Percentiles rank a stretch among this genome's conserved stretches.
Conservation (phyloP, 345 rosid genomes). For the Murraya paniculata region DNA sequence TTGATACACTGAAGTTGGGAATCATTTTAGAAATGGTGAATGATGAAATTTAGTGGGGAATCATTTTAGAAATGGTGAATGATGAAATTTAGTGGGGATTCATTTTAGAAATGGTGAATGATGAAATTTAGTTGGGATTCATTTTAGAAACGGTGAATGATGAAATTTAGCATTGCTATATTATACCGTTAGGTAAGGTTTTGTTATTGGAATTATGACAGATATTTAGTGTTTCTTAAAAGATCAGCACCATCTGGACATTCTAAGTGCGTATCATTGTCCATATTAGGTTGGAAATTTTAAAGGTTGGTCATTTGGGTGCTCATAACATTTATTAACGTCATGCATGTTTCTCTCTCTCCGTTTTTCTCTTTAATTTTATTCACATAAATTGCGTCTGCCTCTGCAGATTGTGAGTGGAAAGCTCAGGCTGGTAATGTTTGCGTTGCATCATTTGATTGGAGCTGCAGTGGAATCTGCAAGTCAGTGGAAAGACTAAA, state of each 20-base stretch:
- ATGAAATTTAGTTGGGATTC: background rate
- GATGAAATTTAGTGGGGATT: background rate
- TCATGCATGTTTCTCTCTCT: background rate
- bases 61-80: background rate
- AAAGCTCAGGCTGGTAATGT: slow-evolving; percentile 90
- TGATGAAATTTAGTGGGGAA: no score
- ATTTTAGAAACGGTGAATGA: background rate
- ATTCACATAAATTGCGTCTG: background rate
- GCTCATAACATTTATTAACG: background rate
- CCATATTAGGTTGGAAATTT: background rate
- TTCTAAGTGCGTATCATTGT: background rate
- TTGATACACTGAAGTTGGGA: background rate
- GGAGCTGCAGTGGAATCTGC: slow-evolving; percentile 99
- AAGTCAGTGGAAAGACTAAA: slow-evolving; percentile 89
- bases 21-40: background rate
- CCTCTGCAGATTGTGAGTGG: slow-evolving; percentile 82
- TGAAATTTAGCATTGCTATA: background rate
- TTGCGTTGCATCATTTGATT: slow-evolving; percentile 90
- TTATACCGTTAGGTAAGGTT: background rate
- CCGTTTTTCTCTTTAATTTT: background rate
- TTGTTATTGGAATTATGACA: background rate
- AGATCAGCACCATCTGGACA: background rate
- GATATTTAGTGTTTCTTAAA: background rate
- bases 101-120: background rate
- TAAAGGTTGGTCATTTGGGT: background rate